Evolutionary conservation across 768 basidiomycete species (phyloP).

Genomic region (Holtermanniella nyarrowii): DNA sequence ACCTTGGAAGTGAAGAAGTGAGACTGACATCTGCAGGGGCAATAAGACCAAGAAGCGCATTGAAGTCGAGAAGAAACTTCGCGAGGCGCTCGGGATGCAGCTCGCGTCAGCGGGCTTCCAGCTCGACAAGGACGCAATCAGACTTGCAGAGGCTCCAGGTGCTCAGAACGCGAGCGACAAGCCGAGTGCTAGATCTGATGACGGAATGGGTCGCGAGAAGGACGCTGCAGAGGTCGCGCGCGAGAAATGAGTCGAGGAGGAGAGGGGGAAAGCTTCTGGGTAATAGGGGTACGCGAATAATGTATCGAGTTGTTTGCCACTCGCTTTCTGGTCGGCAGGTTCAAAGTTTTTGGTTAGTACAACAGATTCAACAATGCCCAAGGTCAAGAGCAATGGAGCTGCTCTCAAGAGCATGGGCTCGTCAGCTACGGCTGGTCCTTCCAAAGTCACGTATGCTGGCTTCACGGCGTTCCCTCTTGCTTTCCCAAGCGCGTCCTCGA

Average conservation of each 20-base stretch:
- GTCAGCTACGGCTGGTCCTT: not conserved
- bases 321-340: not conserved
- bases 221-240: no score
- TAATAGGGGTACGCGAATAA: no score
- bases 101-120: slow-evolving; percentile 6
- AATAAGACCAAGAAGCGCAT: slow-evolving; percentile 31
- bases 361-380: not conserved
- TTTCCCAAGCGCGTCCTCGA: not conserved
- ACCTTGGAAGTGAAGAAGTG: not conserved
- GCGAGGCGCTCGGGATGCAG: slow-evolving; percentile 31
- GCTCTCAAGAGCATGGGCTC: not conserved
- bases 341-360: not conserved
- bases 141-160: not conserved
- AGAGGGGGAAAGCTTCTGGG: no score
- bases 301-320: no score
- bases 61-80: slow-evolving; percentile 28
- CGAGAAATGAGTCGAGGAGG: no score
- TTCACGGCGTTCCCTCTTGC: not conserved
- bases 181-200: no score
- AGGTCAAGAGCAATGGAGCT: not conserved
- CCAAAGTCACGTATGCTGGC: not conserved
- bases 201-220: no score
- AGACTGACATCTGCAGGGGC: slow-evolving; percentile 4
- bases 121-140: not conserved
- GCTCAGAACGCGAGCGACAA: no score